Evolutionary conservation across 2,329 filamentous ascomycete genomes (phyloP).

Genomic region (Verticillium alfalfae): DNA sequence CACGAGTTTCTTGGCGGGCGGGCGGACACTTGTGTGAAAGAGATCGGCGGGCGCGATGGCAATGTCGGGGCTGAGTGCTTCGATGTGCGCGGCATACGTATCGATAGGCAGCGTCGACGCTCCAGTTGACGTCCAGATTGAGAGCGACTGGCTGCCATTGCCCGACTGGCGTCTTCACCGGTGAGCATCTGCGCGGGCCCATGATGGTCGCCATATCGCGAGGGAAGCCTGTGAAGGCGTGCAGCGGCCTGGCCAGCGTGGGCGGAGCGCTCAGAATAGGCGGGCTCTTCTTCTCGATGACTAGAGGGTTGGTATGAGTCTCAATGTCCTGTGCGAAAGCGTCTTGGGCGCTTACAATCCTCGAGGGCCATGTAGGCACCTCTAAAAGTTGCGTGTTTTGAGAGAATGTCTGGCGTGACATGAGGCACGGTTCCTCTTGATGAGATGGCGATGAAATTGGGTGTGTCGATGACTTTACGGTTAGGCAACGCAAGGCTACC

Average conservation of each 20-base stretch:
- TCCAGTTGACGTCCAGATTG: slow-evolving; percentile 81
- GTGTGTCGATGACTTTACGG: slow-evolving; percentile 68
- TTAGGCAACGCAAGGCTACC: slow-evolving; percentile 59
- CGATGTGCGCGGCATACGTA: slow-evolving; percentile 62
- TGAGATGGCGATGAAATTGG: slow-evolving; percentile 72
- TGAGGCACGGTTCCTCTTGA: slow-evolving; percentile 85
- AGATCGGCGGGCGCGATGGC: slow-evolving; percentile 75
- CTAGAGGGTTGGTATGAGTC: slow-evolving; percentile 21
- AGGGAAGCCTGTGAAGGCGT: slow-evolving; percentile 71
- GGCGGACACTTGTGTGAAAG: slow-evolving; percentile 35
- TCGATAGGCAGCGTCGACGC: slow-evolving; percentile 66
- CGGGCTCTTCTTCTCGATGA: slow-evolving; percentile 48
- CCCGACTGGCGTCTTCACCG: slow-evolving; percentile 65
- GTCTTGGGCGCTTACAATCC: slow-evolving; percentile 64
- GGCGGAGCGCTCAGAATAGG: slow-evolving; percentile 33
- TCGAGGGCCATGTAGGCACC: slow-evolving; percentile 81
- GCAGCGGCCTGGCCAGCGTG: slow-evolving; percentile 51
- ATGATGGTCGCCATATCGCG: slow-evolving; percentile 63
- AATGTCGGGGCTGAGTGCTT: slow-evolving; percentile 71
- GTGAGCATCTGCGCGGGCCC: slow-evolving; percentile 70
- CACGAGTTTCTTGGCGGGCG: slow-evolving; percentile 66
- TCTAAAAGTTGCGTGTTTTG: slow-evolving; percentile 56
- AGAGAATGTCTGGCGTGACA: slow-evolving; percentile 77
- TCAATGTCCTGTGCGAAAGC: background rate
- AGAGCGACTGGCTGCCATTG: slow-evolving; percentile 66